phyloP scores from a whole-genome alignment of 805 yeast genomes.

The Zygotorulaspora danielsina region DNA sequence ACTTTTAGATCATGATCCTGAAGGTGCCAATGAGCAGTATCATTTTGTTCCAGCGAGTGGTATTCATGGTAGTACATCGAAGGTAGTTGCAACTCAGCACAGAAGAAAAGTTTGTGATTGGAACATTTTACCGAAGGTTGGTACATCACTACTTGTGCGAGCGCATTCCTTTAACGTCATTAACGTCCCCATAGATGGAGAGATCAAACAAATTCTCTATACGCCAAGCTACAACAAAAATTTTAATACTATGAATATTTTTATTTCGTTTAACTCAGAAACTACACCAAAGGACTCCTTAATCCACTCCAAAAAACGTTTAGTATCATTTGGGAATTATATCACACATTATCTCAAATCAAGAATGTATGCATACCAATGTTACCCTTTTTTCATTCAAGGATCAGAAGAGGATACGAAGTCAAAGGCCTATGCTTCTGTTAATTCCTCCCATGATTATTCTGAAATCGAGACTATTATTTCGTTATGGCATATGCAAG shows the following conservation, averaged over 20 bases:
- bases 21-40: slow-evolving; percentile 5
- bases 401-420: slow-evolving; percentile 11
- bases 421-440: slow-evolving; percentile 12
- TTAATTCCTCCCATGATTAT: slow-evolving; percentile 16
- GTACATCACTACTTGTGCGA: slow-evolving; percentile 18
- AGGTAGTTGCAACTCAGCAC: slow-evolving; percentile 14
- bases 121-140: slow-evolving; percentile 26
- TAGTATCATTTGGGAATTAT: slow-evolving; percentile 22
- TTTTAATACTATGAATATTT: slow-evolving; percentile 25
- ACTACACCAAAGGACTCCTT: slow-evolving; percentile 22
- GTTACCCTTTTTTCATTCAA: slow-evolving; percentile 18
- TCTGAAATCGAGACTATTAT: slow-evolving; percentile 24
- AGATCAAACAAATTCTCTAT: slow-evolving; percentile 24
- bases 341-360: slow-evolving; percentile 21
- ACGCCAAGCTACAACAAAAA: slow-evolving; percentile 26
- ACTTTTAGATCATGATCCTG: slow-evolving; percentile 2
- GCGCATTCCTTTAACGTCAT: slow-evolving; percentile 24
- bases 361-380: slow-evolving; percentile 20
- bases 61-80: slow-evolving; percentile 20
- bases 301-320: slow-evolving; percentile 19
- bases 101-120: slow-evolving; percentile 23
- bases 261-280: slow-evolving; percentile 26
- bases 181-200: slow-evolving; percentile 24
- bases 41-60: slow-evolving; percentile 10
- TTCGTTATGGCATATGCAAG: slow-evolving; percentile 28